Percentiles rank a stretch among this genome's conserved stretches.
phyloP scores from a whole-genome alignment of 306 rosid species.

The Cicer bijugum region DNA sequence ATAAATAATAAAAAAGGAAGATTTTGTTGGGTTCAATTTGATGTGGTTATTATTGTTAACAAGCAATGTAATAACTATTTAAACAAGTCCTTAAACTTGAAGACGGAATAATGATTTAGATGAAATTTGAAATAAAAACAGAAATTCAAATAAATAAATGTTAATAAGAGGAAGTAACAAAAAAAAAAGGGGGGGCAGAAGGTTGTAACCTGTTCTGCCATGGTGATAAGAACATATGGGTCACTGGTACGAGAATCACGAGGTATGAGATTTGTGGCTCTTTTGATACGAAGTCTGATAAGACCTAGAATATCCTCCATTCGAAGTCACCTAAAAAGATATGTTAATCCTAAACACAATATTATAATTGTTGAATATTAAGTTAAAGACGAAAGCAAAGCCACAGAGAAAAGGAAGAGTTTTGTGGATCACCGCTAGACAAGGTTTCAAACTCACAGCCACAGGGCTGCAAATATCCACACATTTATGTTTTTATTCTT shows the following conservation, averaged over 20 bases:
- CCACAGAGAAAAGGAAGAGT: too few species aligned
- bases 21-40: background rate
- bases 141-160: background rate
- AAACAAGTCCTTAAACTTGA: background rate
- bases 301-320: slow-evolving; percentile 70
- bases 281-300: slow-evolving; percentile 65
- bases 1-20: background rate
- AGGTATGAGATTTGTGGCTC: slow-evolving; percentile 64
- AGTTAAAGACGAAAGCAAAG: too few species aligned
- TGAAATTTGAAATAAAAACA: background rate
- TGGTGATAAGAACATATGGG: slow-evolving; percentile 68
- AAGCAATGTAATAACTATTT: background rate
- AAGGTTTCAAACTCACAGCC: too few species aligned
- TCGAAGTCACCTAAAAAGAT: background rate
- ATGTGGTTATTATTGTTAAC: background rate
- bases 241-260: slow-evolving; percentile 72
- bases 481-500: too few species aligned
- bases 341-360: too few species aligned
- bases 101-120: background rate
- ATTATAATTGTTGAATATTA: too few species aligned
- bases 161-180: background rate
- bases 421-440: too few species aligned
- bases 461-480: too few species aligned
- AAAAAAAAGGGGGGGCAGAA: too few species aligned
- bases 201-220: slow-evolving; percentile 57